Conservation (phyloP, 768 basidiomycete genomes). For the Sutorius australiensis region DNA sequence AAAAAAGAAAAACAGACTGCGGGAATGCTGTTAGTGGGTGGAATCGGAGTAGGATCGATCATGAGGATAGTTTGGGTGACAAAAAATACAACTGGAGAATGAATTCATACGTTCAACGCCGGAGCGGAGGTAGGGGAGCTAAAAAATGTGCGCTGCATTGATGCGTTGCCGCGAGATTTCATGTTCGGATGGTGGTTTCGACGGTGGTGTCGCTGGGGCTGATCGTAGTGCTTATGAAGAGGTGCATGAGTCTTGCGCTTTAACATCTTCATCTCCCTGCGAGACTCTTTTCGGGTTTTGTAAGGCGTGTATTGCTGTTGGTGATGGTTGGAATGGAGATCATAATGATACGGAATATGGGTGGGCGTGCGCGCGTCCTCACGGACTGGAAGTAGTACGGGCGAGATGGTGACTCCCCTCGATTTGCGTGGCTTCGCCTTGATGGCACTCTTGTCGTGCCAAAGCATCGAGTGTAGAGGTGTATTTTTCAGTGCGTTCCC, state of each 20-base stretch:
- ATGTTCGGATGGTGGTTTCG: constrained; percentile 62
- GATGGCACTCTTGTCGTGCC: constrained; percentile 34
- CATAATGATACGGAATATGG: constrained; percentile 31
- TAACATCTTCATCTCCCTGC: constrained; percentile 63
- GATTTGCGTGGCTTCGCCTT: constrained; percentile 25
- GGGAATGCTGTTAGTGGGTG: constrained; percentile 14
- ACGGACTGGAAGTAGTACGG: constrained; percentile 47
- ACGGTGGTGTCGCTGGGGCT: constrained; percentile 47
- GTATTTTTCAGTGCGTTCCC: constrained; percentile 49
- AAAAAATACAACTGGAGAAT: constrained; percentile 22
- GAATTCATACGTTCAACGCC: constrained; percentile 25
- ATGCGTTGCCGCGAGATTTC: constrained; percentile 53
- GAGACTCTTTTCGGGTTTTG: constrained; percentile 61
- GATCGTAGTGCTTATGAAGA: constrained; percentile 35
- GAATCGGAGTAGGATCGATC: constrained; percentile 4
- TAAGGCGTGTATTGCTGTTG: constrained; percentile 35
- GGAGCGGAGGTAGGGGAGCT: constrained; percentile 34
- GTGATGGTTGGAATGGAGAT: constrained; percentile 36
- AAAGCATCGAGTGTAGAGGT: constrained; percentile 55
- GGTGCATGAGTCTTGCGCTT: constrained; percentile 56
- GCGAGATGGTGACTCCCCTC: constrained; percentile 42
- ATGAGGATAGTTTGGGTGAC: constrained; percentile 4
- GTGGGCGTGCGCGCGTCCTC: constrained; percentile 60
- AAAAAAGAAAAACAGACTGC: neutral
- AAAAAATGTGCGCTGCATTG: constrained; percentile 48